Conservation (phyloP, 805 yeast species). For the Starmerella davenportii region DNA sequence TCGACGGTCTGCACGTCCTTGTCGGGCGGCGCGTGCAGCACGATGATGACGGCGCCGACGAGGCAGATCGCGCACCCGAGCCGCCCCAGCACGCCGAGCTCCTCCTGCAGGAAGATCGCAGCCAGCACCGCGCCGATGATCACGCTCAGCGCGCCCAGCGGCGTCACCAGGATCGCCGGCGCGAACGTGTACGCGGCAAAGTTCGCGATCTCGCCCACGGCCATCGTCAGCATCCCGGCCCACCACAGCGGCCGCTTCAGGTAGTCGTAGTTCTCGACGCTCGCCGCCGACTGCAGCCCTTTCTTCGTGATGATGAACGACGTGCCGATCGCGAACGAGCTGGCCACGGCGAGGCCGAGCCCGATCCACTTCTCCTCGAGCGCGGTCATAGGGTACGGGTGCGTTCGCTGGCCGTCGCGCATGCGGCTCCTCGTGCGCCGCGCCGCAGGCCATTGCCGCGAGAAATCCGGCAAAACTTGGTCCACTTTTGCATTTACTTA, state of each 20-base stretch:
- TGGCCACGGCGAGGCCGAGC: slow-evolving; percentile 66
- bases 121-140: slow-evolving; percentile 86
- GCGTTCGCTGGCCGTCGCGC: too few relatives aligned
- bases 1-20: slow-evolving; percentile 76
- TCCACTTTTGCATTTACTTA: too few relatives aligned
- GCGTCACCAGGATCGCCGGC: slow-evolving; percentile 82
- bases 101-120: slow-evolving; percentile 66
- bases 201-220: slow-evolving; percentile 77
- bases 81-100: slow-evolving; percentile 70
- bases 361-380: slow-evolving; percentile 81
- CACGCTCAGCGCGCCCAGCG: slow-evolving; percentile 76
- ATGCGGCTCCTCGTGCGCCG: too few relatives aligned
- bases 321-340: slow-evolving; percentile 78
- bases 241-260: slow-evolving; percentile 81
- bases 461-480: too few relatives aligned
- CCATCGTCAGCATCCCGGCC: slow-evolving; percentile 82
- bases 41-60: slow-evolving; percentile 73
- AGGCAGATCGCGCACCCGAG: slow-evolving; percentile 87
- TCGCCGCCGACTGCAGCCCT: slow-evolving; percentile 56
- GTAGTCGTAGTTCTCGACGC: slow-evolving; percentile 61
- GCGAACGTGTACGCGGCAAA: slow-evolving; percentile 93
- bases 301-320: slow-evolving; percentile 79
- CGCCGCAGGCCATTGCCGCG: too few relatives aligned
- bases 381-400: slow-evolving; percentile 2
- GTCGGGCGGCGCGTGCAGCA: slow-evolving; percentile 87